Base-by-base conservation (phyloP, 1,284 basidiomycete genomes). In the Ganoderma resinaceum region DNA sequence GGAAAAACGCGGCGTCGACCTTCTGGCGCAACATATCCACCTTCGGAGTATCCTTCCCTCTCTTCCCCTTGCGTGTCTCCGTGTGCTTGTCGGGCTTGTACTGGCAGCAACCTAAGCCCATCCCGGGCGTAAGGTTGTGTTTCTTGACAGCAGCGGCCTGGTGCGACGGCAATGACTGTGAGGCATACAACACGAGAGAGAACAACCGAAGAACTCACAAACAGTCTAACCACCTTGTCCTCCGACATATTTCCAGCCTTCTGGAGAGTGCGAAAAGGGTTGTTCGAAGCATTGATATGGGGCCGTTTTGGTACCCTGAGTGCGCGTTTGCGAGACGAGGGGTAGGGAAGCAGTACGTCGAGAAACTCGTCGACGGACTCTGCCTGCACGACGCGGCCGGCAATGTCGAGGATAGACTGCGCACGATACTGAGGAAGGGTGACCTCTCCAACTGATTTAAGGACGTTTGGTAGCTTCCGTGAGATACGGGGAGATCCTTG, bases 1-100 rank as follows among this genome's bases (percentile, higher is more conserved):
- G 58, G 31, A 53, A 66, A 46, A 70, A 18, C 11, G 42, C 65
- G 0, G 62, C 65, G 29, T 66, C 62, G 58, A 63, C 35, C 40
- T 64, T 64, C n/a, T 60, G 23, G 18, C 52, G 20, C 11, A 33
- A 14, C n/a, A 4, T 18, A 49, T 69, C 65, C 35, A 63, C 26
- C 53, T 55, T 55, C 29, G 53, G 16, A 14, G 4, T 8, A 4
- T 55, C 26, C 29, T 55, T 12, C 11, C 53, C 23, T 29, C 26
- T 18, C 26, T 31, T 18, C 16, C 18, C 18, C 20, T 43, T 43
- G 23, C 31, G 20, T 26, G 16, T 35, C 1, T 8, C 8, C 23
- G 3, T 6, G 40, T 46, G 42, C 18, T 43, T 43, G 42, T 43
- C 63, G 2, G 63, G 63, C 20, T 40, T n/a, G 3, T 18, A 26